Percentiles rank a stretch among this genome's conserved stretches.
These are phyloP conservation scores for Pseudozyma pruni DNA, from an alignment of 1,284 basidiomycete genomes.

Conservation along the genomic window DNA sequence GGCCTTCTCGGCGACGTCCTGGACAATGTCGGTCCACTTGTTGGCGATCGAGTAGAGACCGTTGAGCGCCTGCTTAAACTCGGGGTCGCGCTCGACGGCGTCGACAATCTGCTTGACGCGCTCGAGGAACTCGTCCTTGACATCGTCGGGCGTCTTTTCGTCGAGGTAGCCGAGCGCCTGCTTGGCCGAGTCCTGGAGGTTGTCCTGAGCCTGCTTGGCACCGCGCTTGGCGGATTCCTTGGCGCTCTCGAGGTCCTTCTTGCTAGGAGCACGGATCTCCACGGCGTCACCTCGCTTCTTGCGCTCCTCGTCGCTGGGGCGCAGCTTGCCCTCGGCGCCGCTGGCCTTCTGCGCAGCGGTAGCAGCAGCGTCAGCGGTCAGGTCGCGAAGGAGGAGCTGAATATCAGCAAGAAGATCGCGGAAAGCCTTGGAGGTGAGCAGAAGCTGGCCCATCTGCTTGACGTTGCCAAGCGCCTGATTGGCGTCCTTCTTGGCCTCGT, in stretches of 20 bases:
- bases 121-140: conserved; percentile 69
- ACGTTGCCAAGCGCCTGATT: conserved; percentile 68
- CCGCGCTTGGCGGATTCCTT: conserved; percentile 68
- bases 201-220: conserved; percentile 65
- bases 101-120: conserved; percentile 68
- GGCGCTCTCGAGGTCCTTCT: conserved; percentile 66
- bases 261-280: conserved; percentile 56
- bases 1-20: conserved; percentile 68
- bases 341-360: conserved; percentile 55
- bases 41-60: conserved; percentile 69
- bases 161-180: conserved; percentile 68
- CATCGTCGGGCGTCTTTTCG: conserved; percentile 70
- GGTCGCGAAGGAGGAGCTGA: conserved; percentile 69
- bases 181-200: conserved; percentile 42
- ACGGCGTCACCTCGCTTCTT: conserved; percentile 61
- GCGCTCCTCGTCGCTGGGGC: conserved; percentile 55
- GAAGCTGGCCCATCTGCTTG: conserved; percentile 69
- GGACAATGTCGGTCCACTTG: conserved; percentile 70
- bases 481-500: conserved; percentile 65
- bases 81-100: conserved; percentile 64
- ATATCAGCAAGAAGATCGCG: conserved; percentile 69
- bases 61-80: conserved; percentile 69
- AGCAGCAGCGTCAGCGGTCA: conserved; percentile 69
- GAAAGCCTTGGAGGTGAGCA: conserved; percentile 69
- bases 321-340: conserved; percentile 59